A percentile compares a stretch with the other conserved stretches of the same genome.
Conservation (phyloP, 441 rosid genomes). For the Pelargonium australe region DNA sequence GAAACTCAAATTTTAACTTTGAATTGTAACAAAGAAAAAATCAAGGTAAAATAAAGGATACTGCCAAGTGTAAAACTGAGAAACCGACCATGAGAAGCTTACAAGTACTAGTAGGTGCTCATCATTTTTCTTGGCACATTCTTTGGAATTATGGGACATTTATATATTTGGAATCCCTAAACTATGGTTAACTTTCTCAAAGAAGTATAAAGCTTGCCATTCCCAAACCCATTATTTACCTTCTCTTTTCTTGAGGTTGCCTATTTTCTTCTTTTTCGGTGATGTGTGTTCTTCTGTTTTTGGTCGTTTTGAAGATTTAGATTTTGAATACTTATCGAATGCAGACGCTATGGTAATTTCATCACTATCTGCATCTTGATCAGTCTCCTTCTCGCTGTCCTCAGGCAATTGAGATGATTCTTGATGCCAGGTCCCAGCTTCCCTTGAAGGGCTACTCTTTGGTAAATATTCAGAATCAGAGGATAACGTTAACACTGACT, state of each 20-base stretch:
- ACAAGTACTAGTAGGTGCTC: too few species aligned
- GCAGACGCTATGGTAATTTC: slow-evolving; percentile 21
- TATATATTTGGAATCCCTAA: neutral
- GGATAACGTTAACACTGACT: slow-evolving; percentile 41
- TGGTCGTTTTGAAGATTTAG: slow-evolving; percentile 26
- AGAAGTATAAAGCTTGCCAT: slow-evolving; percentile 2
- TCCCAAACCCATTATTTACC: slow-evolving; percentile 25
- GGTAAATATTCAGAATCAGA: slow-evolving; percentile 48
- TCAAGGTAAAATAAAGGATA: neutral
- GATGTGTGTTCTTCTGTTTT: slow-evolving; percentile 23
- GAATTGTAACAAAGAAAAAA: neutral
- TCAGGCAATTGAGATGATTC: slow-evolving; percentile 22
- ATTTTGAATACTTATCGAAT: slow-evolving; percentile 23
- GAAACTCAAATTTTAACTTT: neutral
- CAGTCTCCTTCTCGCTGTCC: slow-evolving; percentile 16
- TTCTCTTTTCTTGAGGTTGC: slow-evolving; percentile 23
- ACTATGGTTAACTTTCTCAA: neutral
- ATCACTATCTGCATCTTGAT: slow-evolving; percentile 13
- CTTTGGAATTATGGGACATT: slow-evolving; percentile 1
- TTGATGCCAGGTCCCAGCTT: slow-evolving; percentile 15
- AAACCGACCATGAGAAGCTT: neutral
- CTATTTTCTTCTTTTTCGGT: slow-evolving; percentile 32
- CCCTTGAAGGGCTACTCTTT: slow-evolving; percentile 32
- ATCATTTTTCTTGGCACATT: neutral
- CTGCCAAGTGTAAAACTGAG: neutral